Conservation (phyloP, 331 rosid species). For the Pyracantha coccinea region DNA sequence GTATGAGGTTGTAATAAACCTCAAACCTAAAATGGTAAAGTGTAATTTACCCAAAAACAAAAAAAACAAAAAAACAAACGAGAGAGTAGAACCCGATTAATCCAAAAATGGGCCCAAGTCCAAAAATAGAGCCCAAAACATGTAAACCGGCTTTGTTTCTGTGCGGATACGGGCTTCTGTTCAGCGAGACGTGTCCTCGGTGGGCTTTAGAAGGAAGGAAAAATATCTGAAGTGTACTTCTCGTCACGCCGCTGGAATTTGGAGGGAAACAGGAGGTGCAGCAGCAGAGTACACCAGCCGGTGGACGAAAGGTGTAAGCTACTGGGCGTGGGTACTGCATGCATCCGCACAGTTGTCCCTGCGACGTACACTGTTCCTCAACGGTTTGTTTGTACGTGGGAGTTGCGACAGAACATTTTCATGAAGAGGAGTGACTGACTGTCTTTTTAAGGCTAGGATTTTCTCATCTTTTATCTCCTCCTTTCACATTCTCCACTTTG, state of each 20-base stretch:
- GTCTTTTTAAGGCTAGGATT: too few relatives aligned
- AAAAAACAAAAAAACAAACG: too few relatives aligned
- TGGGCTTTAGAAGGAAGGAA: not conserved
- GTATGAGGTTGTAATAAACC: too few relatives aligned
- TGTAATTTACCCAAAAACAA: too few relatives aligned
- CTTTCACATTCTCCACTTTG: rapidly evolving
- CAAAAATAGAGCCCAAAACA: not conserved
- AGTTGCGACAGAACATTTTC: not conserved
- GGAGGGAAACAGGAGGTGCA: not conserved
- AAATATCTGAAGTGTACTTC: not conserved
- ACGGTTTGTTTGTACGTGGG: not conserved
- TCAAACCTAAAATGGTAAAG: too few relatives aligned
- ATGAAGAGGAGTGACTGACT: not conserved
- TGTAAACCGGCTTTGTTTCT: not conserved
- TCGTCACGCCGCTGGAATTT: not conserved
- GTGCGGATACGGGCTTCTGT: not conserved
- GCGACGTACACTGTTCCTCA: not conserved
- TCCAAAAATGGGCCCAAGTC: not conserved
- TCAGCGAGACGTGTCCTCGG: not conserved
- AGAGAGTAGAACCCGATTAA: not conserved
- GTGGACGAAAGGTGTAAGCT: conserved; percentile 26
- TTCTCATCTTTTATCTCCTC: too few relatives aligned
- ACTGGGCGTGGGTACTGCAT: conserved; percentile 7
- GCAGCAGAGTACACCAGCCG: not conserved
- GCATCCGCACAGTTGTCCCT: conserved; percentile 57